These are phyloP conservation scores for Metschnikowia peoriensis DNA, from an alignment of 805 yeast genomes.

Conservation along the genomic window DNA sequence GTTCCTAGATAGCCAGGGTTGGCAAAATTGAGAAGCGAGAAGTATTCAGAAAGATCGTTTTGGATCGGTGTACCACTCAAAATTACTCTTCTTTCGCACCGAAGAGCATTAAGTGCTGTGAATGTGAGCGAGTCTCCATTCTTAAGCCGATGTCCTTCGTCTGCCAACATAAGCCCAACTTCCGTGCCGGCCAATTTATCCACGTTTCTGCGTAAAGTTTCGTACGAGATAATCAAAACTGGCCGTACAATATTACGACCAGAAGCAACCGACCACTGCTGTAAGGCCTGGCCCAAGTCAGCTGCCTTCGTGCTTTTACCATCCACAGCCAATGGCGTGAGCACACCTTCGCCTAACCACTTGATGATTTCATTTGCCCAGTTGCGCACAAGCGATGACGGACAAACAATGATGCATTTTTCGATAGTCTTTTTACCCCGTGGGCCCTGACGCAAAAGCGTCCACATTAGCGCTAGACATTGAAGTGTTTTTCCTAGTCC, in stretches of 20 bases:
- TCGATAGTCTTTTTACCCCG: constrained; percentile 78
- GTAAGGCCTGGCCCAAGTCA: constrained; percentile 66
- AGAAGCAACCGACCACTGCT: constrained; percentile 81
- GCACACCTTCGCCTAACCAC: constrained; percentile 92
- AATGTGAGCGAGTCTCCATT: constrained; percentile 91
- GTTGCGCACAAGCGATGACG: constrained; percentile 87
- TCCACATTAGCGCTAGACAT: constrained; percentile 91
- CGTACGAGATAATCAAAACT: constrained; percentile 90
- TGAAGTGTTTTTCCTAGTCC: constrained; percentile 90
- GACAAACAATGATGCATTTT: constrained; percentile 91
- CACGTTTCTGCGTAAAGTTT: constrained; percentile 84
- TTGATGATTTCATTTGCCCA: constrained; percentile 97
- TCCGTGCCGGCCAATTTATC: constrained; percentile 71
- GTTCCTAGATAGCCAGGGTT: constrained; percentile 93
- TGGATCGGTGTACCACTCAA: constrained; percentile 97
- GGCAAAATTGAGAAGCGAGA: constrained; percentile 84
- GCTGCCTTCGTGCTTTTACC: constrained; percentile 77
- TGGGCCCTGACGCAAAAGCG: constrained; percentile 84
- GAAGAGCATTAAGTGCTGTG: constrained; percentile 77
- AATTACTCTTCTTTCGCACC: constrained; percentile 86
- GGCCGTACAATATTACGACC: constrained; percentile 92
- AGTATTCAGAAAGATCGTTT: constrained; percentile 91
- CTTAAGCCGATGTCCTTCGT: constrained; percentile 44
- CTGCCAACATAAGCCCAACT: constrained; percentile 70
- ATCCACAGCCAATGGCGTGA: constrained; percentile 87